Base-by-base conservation (phyloP, 352 stramenopile genomes). In the Phytopythium aichiense region DNA sequence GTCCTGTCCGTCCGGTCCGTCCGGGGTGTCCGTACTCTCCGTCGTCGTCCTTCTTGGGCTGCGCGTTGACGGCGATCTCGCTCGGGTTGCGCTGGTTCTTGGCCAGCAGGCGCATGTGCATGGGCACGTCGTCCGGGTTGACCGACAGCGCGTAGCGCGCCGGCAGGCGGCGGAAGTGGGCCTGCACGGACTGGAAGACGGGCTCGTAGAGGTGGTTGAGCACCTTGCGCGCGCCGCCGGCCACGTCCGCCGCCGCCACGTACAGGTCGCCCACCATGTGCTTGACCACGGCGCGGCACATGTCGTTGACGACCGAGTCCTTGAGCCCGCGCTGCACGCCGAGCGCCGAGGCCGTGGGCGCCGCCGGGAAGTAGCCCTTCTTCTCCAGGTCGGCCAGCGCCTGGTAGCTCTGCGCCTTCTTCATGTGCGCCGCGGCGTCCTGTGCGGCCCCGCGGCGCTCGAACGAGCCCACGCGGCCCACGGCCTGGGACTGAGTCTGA, bases 201-300 rank as follows among this genome's bases (percentile, higher is more conserved):
- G 86, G 86, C 42, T 91, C 83, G 68, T 95, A 95, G 54, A 95
- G 59, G 60, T 95, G 86, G 55, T 95, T 95, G 35, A 92, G 66
- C 58, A 92, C 86, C 65, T 91, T 91, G 45, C 87, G 87, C 37
- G 78, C 72, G 23, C 84, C 84, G 30, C 88, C 76, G 3, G 82
- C 83, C 0, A 73, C 77, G 54, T 51, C 54, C 0, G 81, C 88
- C 0, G 81, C 84, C 43, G 81, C 83, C 54, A 93, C 85, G 53
- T 94, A 94, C 60, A 92, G 79, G 59, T 95, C 86, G 30, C 86
- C 86, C 31, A 95, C 86, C 84, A 95, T 95, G 69, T 95, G 86
- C 71, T 95, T 95, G 49, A 91, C 86, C 0, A 94, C 86, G 0
- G 86, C 86, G 42, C 81, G 81, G 62, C 86, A 94, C 86, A 94